Conservation (phyloP, 1,284 basidiomycete genomes). For the Lentinula novae-zelandiae region DNA sequence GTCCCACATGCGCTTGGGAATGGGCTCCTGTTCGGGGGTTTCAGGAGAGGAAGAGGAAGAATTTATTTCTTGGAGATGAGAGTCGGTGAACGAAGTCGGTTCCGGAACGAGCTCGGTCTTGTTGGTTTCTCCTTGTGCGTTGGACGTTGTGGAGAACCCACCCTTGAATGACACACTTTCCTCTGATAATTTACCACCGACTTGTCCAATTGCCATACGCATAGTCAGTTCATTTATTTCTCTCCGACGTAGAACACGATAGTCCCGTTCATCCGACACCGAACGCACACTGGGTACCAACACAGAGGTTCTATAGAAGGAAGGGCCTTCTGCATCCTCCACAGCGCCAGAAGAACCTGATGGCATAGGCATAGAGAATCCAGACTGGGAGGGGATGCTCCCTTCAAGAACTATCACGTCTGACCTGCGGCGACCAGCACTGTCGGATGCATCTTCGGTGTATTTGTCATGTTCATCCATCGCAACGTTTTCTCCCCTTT, state of each 20-base stretch:
- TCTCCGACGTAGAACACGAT: conserved; percentile 57
- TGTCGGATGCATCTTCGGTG: conserved; percentile 32
- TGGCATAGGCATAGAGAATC: neutral
- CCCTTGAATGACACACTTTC: conserved; percentile 20
- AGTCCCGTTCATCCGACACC: conserved; percentile 48
- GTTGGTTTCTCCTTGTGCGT: neutral
- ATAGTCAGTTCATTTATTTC: conserved; percentile 78
- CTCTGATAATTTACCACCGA: conserved; percentile 65
- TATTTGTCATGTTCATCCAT: conserved; percentile 60
- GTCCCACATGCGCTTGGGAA: neutral
- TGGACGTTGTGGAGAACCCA: neutral
- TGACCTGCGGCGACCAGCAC: conserved; percentile 31
- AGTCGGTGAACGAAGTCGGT: conserved; percentile 15
- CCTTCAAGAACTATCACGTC: conserved; percentile 52
- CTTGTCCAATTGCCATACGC: conserved; percentile 71
- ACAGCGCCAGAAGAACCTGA: conserved; percentile 16
- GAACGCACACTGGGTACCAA: conserved; percentile 67
- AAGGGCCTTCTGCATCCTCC: conserved; percentile 23
- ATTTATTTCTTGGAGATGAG: conserved; percentile 11
- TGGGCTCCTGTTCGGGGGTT: conserved; percentile 11
- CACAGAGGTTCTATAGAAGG: conserved; percentile 71
- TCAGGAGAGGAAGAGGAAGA: neutral
- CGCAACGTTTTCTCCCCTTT: conserved; percentile 50
- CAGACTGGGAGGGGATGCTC: neutral
- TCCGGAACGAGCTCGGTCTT: neutral